A percentile compares a stretch with the other conserved stretches of the same genome.
phyloP scores from a whole-genome alignment of 441 rosid species.

The Arabidopsis hybrid region DNA sequence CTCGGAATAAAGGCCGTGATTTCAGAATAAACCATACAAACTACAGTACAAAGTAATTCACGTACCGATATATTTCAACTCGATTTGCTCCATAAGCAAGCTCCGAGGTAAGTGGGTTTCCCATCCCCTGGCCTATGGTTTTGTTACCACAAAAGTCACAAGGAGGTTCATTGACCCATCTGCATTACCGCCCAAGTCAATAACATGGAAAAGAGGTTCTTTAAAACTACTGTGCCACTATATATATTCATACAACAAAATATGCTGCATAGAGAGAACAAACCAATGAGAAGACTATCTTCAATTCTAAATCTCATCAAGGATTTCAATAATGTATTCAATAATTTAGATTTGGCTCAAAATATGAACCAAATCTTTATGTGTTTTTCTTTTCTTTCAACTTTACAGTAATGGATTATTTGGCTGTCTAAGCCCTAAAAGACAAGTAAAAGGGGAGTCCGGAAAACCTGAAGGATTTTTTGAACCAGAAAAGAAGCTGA shows the following conservation, averaged over 20 bases:
- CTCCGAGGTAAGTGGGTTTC: slow-evolving; percentile 61
- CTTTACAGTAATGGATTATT: background rate
- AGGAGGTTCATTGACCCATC: slow-evolving; percentile 92
- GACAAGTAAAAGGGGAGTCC: slow-evolving; percentile 7
- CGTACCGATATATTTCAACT: slow-evolving; percentile 84
- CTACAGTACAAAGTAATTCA: background rate
- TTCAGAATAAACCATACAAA: background rate
- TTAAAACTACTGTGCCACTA: slow-evolving; percentile 4
- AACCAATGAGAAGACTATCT: background rate
- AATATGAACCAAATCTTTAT: slow-evolving; percentile 1
- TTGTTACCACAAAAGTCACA: slow-evolving; percentile 80
- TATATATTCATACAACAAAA: slow-evolving; percentile 2
- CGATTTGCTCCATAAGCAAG: slow-evolving; percentile 57
- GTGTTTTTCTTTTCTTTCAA: too few species aligned
- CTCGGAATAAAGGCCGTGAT: background rate
- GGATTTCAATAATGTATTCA: background rate
- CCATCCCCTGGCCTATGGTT: slow-evolving; percentile 72
- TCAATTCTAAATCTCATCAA: background rate
- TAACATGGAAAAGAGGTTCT: slow-evolving; percentile 3
- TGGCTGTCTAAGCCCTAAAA: background rate
- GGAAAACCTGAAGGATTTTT: slow-evolving; percentile 81
- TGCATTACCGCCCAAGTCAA: slow-evolving; percentile 43
- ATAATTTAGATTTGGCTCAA: background rate
- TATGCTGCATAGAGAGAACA: slow-evolving; percentile 15
- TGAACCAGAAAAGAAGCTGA: slow-evolving; percentile 97